phyloP scores from a whole-genome alignment of 106 monocot species.

The Posidonia australis region DNA sequence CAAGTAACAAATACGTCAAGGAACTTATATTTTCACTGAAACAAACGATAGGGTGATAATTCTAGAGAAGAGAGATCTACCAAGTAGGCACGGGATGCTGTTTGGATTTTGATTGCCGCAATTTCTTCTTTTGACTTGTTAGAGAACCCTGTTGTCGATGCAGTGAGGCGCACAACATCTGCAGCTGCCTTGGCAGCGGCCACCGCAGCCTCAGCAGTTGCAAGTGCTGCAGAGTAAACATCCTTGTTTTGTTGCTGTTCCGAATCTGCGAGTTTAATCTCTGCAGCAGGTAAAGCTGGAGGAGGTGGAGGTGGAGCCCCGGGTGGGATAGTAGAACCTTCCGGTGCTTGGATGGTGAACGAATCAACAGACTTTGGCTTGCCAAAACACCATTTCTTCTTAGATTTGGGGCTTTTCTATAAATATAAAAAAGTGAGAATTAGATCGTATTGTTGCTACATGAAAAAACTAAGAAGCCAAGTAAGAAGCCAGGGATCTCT shows the following conservation, averaged over 20 bases:
- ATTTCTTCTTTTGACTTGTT: slow-evolving; percentile 26
- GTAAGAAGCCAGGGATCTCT: not conserved
- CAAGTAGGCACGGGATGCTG: slow-evolving; percentile 11
- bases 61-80: not conserved
- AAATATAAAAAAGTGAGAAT: not conserved
- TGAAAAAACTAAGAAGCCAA: too few relatives aligned
- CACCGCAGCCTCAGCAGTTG: slow-evolving; percentile 68
- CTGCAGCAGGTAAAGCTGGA: slow-evolving; percentile 6
- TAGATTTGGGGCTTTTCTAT: slow-evolving; percentile 17
- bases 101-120: slow-evolving; percentile 18
- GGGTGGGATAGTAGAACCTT: slow-evolving; percentile 2
- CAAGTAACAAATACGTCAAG: too few relatives aligned
- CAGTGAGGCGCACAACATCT: slow-evolving; percentile 57
- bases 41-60: not conserved
- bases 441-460: not conserved
- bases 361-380: slow-evolving; percentile 17
- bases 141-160: slow-evolving; percentile 18
- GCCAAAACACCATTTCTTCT: slow-evolving; percentile 40
- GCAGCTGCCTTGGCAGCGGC: slow-evolving; percentile 77
- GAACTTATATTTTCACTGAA: too few relatives aligned
- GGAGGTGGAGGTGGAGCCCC: not conserved
- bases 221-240: slow-evolving; percentile 63
- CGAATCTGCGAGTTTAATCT: slow-evolving; percentile 16
- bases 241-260: slow-evolving; percentile 44
- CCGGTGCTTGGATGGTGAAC: not conserved